phyloP scores from a whole-genome alignment of 2,329 filamentous ascomycete species.

The Cladophialophora psammophila region DNA sequence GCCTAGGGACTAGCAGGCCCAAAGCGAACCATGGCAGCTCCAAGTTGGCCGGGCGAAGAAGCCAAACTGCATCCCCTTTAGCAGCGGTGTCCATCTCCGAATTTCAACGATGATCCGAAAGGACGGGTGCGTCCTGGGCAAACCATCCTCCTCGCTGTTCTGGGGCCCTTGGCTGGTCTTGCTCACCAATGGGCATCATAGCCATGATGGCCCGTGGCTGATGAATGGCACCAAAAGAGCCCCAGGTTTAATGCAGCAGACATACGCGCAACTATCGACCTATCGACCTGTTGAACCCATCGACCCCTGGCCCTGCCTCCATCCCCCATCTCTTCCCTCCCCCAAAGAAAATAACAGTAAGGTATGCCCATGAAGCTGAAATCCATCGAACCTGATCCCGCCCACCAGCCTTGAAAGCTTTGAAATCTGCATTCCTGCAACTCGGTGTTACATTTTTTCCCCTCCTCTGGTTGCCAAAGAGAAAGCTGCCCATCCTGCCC shows the following conservation, averaged over 20 bases:
- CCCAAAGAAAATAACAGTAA: not conserved
- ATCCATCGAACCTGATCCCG: not conserved
- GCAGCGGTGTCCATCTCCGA: not conserved
- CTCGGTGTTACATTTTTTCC: not conserved
- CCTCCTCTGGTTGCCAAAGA: not conserved
- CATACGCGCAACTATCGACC: not conserved
- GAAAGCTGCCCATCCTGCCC: not conserved
- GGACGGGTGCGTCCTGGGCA: not conserved
- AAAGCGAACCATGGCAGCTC: slow-evolving; percentile 7
- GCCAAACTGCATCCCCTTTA: slow-evolving; percentile 6
- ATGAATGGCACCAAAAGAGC: not conserved
- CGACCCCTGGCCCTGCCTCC: slow-evolving; percentile 1
- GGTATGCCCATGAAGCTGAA: slow-evolving; percentile 1
- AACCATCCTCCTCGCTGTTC: not conserved
- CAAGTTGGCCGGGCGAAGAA: not conserved
- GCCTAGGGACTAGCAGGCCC: not conserved
- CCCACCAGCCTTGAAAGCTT: not conserved
- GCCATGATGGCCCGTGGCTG: slow-evolving; percentile 1
- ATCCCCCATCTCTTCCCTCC: not conserved
- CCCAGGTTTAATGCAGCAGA: not conserved
- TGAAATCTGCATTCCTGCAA: not conserved
- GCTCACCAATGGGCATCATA: not conserved
- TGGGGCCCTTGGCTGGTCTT: slow-evolving; percentile 1
- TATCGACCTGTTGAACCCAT: not conserved
- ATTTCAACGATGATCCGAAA: slow-evolving; percentile 17